Base-by-base conservation (phyloP, 2,329 filamentous ascomycete genomes). In the Daldinia sp. region DNA sequence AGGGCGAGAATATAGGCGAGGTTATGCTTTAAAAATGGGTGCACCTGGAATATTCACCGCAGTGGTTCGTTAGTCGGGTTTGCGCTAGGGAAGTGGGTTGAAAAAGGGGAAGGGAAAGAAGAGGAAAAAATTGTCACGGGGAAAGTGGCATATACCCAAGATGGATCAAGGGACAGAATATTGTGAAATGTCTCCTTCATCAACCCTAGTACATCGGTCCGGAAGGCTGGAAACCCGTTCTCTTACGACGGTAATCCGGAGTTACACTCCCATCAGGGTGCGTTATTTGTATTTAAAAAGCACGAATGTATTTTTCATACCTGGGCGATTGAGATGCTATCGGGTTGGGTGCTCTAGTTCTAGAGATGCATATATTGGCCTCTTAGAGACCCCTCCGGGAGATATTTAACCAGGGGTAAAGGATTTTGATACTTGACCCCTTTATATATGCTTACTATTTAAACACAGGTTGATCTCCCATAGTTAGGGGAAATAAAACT, bases 1-100 rank as follows among this genome's bases (percentile, higher is more conserved):
- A 97, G 78, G 91, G 91, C 25, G 93, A 97, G 80, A 91, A 90
- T 68, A 82, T 88, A 61, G 92, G 90, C 13, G 92, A 95, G 76
- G 84, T 90, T 35, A 77, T 94, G 30, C 83, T 92, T 21, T 76
- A 63, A 70, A 39, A 4, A 19, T 27, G 37, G 4, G 30, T n/a
- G 21, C 3, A n/a, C 27, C 3, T 30, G 17, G 34, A 17, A 27
- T 21, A 34, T 10, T 21, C 10, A 30, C 6, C 15, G 11, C 15
- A 32, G 13, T n/a, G n/a, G 10, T 21, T 13, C 30, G 30, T 25
- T 7, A 8, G 13, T 47, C 27, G 27, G 25, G 43, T 29, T n/a
- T 10, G 34, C 15, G 34, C 34, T 21, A 19, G 13, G 39, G 19
- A 7, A 50, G 21, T 29, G 35, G 23, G 19, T 48, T 9, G 15